Evolutionary conservation across 2,329 filamentous ascomycete species (phyloP).

Genomic region (Lecanoromycetidae sp.): DNA sequence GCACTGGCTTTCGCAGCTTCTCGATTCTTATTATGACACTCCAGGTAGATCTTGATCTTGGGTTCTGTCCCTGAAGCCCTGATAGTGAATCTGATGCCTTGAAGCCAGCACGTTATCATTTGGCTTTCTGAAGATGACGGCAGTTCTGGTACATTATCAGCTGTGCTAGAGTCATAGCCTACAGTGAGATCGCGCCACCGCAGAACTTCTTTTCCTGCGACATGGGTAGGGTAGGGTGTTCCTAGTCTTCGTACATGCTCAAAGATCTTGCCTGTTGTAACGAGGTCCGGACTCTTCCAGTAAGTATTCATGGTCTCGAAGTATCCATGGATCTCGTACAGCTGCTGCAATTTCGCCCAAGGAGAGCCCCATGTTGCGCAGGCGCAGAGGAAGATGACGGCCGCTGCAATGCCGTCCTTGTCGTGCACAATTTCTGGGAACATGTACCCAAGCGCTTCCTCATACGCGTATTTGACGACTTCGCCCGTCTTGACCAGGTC

Average conservation of each 20-base stretch:
- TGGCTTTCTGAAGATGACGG: constrained; percentile 46
- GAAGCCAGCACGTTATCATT: constrained; percentile 52
- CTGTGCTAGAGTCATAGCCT: constrained; percentile 45
- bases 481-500: constrained; percentile 39
- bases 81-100: constrained; percentile 44
- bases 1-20: constrained; percentile 11
- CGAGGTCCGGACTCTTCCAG: constrained; percentile 45
- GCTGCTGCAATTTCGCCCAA: constrained; percentile 42
- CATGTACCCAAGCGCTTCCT: constrained; percentile 58
- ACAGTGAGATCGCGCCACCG: constrained; percentile 52
- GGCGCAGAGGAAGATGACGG: constrained; percentile 46
- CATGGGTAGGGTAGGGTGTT: constrained; percentile 31
- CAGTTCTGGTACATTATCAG: constrained; percentile 40
- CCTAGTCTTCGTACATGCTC: constrained; percentile 38
- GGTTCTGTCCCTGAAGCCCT: constrained; percentile 53
- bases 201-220: constrained; percentile 42
- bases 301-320: constrained; percentile 55
- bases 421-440: constrained; percentile 50
- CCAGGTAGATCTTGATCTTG: constrained; percentile 44
- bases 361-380: constrained; percentile 43
- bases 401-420: constrained; percentile 52
- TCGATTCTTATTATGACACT: constrained; percentile 11
- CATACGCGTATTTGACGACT: constrained; percentile 46
- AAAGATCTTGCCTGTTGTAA: constrained; percentile 43
- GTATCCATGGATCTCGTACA: constrained; percentile 47